Evolutionary conservation across 169 alveolate species (phyloP).

Genomic region (Plasmodium cynomolgi): DNA sequence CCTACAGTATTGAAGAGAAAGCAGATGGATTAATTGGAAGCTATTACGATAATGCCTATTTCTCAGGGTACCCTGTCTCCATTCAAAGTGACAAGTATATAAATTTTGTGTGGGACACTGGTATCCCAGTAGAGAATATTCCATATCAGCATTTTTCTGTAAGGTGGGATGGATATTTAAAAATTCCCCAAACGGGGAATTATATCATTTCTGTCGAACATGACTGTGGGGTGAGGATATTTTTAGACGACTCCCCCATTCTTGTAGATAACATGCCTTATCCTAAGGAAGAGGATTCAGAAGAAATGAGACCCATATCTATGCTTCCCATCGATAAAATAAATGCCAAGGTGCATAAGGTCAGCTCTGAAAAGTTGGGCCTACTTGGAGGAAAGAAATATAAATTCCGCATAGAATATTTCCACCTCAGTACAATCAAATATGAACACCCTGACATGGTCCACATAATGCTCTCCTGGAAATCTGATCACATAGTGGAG

Average conservation of each 20-base stretch:
- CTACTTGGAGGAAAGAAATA: conserved; percentile 87
- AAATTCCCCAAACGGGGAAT: conserved; percentile 86
- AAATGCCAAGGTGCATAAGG: conserved; percentile 77
- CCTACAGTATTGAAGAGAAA: conserved; percentile 73
- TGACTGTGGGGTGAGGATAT: conserved; percentile 90
- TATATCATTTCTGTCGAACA: conserved; percentile 86
- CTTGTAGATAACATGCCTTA: conserved; percentile 88
- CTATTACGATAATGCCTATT: conserved; percentile 83
- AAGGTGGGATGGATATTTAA: conserved; percentile 90
- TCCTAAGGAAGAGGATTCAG: conserved; percentile 83
- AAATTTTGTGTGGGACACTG: conserved; percentile 80
- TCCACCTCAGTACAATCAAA: conserved; percentile 86
- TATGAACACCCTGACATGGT: conserved; percentile 81
- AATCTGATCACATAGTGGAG: conserved; percentile 80
- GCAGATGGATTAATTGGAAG: conserved; percentile 89
- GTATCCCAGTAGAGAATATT: conserved; percentile 86
- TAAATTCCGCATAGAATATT: conserved; percentile 85
- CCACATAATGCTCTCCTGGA: conserved; percentile 85
- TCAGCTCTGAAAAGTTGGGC: conserved; percentile 81
- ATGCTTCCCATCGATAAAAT: conserved; percentile 84
- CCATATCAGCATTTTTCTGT: conserved; percentile 90
- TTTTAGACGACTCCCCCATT: conserved; percentile 88
- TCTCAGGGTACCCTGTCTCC: conserved; percentile 86
- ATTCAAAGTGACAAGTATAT: conserved; percentile 80
- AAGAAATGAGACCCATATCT: conserved; percentile 76